Evolutionary conservation across 768 basidiomycete genomes (phyloP), one percentile per base, ranked within the genome.

Genomic region (Phlebiopsis gigantea): DNA sequence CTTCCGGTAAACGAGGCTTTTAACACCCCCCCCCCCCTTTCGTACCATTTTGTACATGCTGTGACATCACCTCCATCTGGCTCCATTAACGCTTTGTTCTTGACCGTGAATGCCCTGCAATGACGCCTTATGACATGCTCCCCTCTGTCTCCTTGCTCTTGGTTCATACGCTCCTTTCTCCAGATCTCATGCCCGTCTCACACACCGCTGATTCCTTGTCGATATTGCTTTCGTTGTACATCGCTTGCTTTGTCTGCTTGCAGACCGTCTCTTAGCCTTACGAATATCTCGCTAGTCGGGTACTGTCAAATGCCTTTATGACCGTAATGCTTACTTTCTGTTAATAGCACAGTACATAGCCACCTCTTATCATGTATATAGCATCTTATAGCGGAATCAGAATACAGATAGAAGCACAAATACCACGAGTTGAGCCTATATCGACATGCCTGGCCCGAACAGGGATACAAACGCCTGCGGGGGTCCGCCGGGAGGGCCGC

Each of bases 391-490:
- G n/a, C n/a, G n/a, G n/a, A n/a, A n/a, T n/a, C n/a, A n/a, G n/a
- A n/a, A n/a, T n/a, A n/a, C n/a, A n/a, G n/a, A n/a, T n/a, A n/a
- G n/a, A n/a, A n/a, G n/a, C n/a, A n/a, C n/a, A 39, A 17, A 39
- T 39, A 9, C 31, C 31, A 6, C 17, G 8, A 17, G 34, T 17
- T 39, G 22, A 3, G 9, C 21, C 29, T 51, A 51, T 21, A 39
- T 51, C 19, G 50, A 65, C 63, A 67, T 64, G 7, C 65, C 64
- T 19, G 65, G 65, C 1, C 88, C 88, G 63, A 91, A 92, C 61
- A 90, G 71, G 64, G 88, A 88, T 56, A 92, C 76, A 29, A 87
- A 78, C 9, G 87, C 85, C 1, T 78, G 77, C 21, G 88, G 82
- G 15, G 81, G 79, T 26, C n/a, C n/a, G n/a, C n/a, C n/a, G n/a